phyloP scores from a whole-genome alignment of 2,329 filamentous ascomycete species.

The Colletotrichum phormii region DNA sequence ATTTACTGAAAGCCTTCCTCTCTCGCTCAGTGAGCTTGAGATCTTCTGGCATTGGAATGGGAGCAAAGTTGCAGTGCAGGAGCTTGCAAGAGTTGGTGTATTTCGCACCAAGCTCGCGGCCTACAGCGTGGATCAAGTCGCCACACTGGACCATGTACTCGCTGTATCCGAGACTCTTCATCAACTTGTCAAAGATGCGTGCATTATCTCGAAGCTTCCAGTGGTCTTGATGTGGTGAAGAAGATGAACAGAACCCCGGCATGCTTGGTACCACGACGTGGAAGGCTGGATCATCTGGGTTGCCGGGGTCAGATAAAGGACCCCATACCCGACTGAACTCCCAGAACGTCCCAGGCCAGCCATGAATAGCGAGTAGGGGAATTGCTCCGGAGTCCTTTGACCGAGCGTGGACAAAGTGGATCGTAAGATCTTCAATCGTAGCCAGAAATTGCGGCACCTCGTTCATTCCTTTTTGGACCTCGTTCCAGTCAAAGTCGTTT shows the following conservation, averaged over 20 bases:
- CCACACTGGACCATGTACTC: constrained; percentile 52
- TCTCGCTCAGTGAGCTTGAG: constrained; percentile 47
- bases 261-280: constrained; percentile 52
- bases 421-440: constrained; percentile 39
- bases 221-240: constrained; percentile 41
- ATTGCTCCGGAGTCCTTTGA: constrained; percentile 44
- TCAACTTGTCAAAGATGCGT: constrained; percentile 50
- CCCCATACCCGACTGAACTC: constrained; percentile 55
- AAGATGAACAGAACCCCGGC: constrained; percentile 52
- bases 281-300: constrained; percentile 41
- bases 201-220: constrained; percentile 53
- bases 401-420: constrained; percentile 42
- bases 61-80: constrained; percentile 55
- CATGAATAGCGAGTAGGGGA: constrained; percentile 54
- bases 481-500: constrained; percentile 35
- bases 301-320: constrained; percentile 44
- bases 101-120: constrained; percentile 49
- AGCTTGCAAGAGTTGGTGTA: constrained; percentile 49
- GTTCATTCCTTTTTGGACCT: constrained; percentile 31
- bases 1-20: constrained; percentile 42
- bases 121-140: constrained; percentile 55
- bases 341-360: constrained; percentile 58
- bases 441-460: constrained; percentile 33
- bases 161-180: constrained; percentile 53
- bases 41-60: constrained; percentile 47